Conservation (phyloP, 768 basidiomycete species). For the Rhodosporidiobolus sp. region DNA sequence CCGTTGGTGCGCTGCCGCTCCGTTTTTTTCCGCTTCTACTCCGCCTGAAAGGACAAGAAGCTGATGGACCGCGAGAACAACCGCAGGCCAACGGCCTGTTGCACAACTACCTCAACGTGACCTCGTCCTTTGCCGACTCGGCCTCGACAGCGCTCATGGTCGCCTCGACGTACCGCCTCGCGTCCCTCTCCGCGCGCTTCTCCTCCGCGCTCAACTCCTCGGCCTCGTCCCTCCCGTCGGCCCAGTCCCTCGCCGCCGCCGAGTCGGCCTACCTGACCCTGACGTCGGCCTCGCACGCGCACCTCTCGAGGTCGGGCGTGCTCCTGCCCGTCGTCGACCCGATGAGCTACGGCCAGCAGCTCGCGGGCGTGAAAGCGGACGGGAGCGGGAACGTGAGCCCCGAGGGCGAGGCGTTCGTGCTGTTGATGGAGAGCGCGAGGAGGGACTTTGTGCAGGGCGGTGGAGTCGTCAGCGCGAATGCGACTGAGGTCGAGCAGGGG, state of each 20-base stretch:
- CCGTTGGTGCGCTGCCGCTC: slow-evolving; percentile 15
- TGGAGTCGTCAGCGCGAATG: no score
- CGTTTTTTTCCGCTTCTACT: not conserved
- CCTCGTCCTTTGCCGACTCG: slow-evolving; percentile 66
- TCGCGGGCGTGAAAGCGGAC: not conserved
- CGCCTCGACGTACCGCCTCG: slow-evolving; percentile 69
- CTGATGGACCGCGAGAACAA: not conserved
- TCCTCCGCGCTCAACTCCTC: not conserved
- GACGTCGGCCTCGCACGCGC: not conserved
- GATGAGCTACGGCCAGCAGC: slow-evolving; percentile 47
- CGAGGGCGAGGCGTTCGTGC: slow-evolving; percentile 75
- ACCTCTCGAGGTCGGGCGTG: slow-evolving; percentile 20
- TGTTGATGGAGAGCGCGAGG: slow-evolving; percentile 71
- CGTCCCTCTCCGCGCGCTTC: slow-evolving; percentile 50
- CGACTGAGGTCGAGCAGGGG: no score
- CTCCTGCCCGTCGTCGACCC: slow-evolving; percentile 34
- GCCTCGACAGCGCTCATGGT: slow-evolving; percentile 70
- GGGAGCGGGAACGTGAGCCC: slow-evolving; percentile 63
- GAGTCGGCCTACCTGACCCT: slow-evolving; percentile 40
- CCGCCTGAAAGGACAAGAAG: not conserved
- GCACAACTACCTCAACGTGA: slow-evolving; percentile 64
- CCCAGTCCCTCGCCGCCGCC: slow-evolving; percentile 14
- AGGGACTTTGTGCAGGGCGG: slow-evolving; percentile 55
- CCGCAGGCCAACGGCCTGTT: slow-evolving; percentile 49
- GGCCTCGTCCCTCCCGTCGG: not conserved